Percentiles rank a stretch among this genome's conserved stretches.
These are phyloP conservation scores for Hymenoscyphus repandus DNA, from an alignment of 2,329 filamentous ascomycete species.

Conservation along the genomic window DNA sequence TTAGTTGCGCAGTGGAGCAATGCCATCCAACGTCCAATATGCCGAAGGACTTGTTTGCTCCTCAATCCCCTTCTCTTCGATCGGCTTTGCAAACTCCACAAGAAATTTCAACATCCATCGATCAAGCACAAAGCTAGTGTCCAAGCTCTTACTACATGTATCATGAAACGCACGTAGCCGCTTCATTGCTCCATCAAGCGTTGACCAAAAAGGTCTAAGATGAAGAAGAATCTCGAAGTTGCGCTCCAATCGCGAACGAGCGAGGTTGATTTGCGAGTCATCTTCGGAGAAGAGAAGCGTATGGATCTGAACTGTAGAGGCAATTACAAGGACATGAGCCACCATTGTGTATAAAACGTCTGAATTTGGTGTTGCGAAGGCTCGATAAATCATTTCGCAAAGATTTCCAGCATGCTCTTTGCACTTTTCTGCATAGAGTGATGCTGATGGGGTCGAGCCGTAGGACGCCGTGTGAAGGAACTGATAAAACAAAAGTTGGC, in stretches of 20 bases:
- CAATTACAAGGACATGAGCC: constrained; percentile 41
- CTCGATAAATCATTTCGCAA: constrained; percentile 37
- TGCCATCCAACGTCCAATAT: constrained; percentile 2
- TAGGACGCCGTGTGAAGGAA: constrained; percentile 35
- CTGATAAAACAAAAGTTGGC: constrained; percentile 43
- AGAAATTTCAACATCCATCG: constrained; percentile 39
- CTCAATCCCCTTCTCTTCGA: constrained; percentile 23
- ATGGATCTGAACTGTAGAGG: constrained; percentile 43
- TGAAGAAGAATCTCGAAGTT: constrained; percentile 42
- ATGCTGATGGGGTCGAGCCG: constrained; percentile 7
- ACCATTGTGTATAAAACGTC: constrained; percentile 40
- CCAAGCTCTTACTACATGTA: constrained; percentile 34
- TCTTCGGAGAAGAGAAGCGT: constrained; percentile 38
- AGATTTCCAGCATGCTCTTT: constrained; percentile 36
- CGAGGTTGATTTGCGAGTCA: constrained; percentile 32
- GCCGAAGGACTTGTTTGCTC: constrained; percentile 1
- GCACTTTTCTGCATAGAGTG: constrained; percentile 35
- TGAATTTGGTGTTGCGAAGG: constrained; percentile 34
- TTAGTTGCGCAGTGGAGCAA: neutral
- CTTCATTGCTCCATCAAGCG: constrained; percentile 34
- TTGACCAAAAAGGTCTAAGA: constrained; percentile 38
- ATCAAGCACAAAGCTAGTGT: constrained; percentile 37
- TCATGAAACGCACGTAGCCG: constrained; percentile 39
- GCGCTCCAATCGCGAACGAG: constrained; percentile 35
- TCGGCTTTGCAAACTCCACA: constrained; percentile 29